Conservation (phyloP, 176 grass and related monocot species). For the Calamus simplicifolius region DNA sequence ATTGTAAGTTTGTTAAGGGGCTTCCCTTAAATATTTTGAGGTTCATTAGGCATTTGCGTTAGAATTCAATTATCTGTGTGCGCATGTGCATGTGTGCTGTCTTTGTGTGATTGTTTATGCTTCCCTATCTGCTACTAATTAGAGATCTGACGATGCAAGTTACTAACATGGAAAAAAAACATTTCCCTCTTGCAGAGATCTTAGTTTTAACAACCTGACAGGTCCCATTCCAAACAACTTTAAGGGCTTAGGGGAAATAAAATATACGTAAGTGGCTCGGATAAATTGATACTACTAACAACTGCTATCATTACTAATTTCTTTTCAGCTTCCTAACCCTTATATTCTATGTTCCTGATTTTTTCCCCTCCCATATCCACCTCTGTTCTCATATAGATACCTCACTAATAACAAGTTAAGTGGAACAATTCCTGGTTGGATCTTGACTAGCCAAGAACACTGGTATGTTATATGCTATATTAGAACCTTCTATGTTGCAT, state of each 20-base stretch:
- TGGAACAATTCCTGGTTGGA: conserved; percentile 5
- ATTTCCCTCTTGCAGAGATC: background rate
- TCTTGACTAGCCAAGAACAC: background rate
- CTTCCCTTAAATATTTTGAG: background rate
- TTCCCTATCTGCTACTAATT: no score
- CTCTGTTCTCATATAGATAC: conserved; percentile 6
- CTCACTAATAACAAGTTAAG: conserved; percentile 8
- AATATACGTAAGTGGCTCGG: background rate
- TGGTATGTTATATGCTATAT: background rate
- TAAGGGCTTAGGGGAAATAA: background rate
- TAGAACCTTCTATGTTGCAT: no score
- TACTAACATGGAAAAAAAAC: no score
- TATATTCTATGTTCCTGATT: no score
- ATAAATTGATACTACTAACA: no score
- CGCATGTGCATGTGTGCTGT: no score
- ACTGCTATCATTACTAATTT: background rate
- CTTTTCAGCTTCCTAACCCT: background rate
- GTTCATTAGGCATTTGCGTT: no score
- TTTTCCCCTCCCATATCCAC: background rate
- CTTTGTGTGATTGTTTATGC: no score
- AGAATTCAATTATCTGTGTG: no score
- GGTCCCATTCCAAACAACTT: conserved; percentile 5
- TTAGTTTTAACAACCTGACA: conserved; percentile 5
- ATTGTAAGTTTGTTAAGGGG: background rate
- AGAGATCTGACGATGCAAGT: no score